These are phyloP conservation scores for Tylopilus felleus DNA, from an alignment of 768 basidiomycete species.

Conservation along the genomic window DNA sequence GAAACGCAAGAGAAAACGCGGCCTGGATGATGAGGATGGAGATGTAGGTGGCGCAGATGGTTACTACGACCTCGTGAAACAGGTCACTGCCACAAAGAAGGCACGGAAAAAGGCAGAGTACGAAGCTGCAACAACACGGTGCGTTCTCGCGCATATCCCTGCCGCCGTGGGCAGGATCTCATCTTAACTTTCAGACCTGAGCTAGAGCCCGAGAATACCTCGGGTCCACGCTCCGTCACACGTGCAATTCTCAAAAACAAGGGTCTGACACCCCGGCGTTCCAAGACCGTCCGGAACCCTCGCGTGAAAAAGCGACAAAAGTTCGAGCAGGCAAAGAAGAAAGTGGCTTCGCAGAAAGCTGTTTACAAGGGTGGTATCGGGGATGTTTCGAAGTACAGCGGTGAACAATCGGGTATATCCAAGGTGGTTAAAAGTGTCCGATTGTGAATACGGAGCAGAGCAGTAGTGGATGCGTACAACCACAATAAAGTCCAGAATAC, in stretches of 20 bases:
- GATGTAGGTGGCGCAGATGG: constrained; percentile 55
- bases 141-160: constrained; percentile 23
- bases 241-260: constrained; percentile 91
- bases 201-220: constrained; percentile 37
- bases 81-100: constrained; percentile 65
- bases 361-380: constrained; percentile 88
- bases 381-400: constrained; percentile 74
- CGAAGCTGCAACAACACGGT: constrained; percentile 64
- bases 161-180: constrained; percentile 5
- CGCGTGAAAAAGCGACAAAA: constrained; percentile 94
- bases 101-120: constrained; percentile 79
- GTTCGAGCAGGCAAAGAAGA: constrained; percentile 95
- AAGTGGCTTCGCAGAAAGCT: constrained; percentile 82
- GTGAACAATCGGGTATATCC: constrained; percentile 91
- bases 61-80: constrained; percentile 90
- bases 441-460: constrained; percentile 37
- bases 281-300: constrained; percentile 91
- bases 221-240: constrained; percentile 84
- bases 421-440: constrained; percentile 85
- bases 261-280: constrained; percentile 86
- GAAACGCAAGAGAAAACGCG: constrained; percentile 39
- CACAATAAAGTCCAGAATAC: constrained; percentile 8
- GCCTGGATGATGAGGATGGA: constrained; percentile 37
- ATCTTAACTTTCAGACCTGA: constrained; percentile 27
- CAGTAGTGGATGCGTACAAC: constrained; percentile 11